Evolutionary conservation across 2,329 filamentous ascomycete genomes (phyloP).

Genomic region (Tolypocladium guangdongense): DNA sequence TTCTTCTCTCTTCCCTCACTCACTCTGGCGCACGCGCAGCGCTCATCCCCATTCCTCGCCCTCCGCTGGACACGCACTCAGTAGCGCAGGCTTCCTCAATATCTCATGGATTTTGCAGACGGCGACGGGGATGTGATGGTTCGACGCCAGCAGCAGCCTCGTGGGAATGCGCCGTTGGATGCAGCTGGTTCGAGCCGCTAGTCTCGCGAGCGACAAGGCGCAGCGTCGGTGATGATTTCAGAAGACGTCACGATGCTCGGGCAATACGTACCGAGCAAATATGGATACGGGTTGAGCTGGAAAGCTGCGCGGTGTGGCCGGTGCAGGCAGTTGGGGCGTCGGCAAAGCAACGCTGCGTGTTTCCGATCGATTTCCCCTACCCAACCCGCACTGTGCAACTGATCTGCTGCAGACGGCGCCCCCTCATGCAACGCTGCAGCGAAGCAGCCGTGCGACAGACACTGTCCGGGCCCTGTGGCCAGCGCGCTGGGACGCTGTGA

Average conservation of each 20-base stretch:
- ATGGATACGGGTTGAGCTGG: background rate
- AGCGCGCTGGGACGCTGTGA: too few species aligned
- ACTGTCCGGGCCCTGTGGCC: background rate
- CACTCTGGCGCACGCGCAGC: background rate
- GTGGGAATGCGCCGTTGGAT: background rate
- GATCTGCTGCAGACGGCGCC: background rate
- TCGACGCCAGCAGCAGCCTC: too few species aligned
- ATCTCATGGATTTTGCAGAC: background rate
- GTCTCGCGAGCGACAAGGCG: background rate
- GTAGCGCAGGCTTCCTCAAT: background rate
- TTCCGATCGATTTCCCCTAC: constrained; percentile 1
- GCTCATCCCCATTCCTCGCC: background rate
- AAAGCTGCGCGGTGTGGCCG: too few species aligned
- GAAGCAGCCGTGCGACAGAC: constrained; percentile 1
- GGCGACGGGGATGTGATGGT: background rate
- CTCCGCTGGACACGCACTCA: background rate
- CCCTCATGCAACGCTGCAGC: too few species aligned
- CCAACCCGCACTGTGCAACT: constrained; percentile 2
- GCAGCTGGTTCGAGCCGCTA: background rate
- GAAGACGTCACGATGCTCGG: background rate
- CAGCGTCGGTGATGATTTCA: background rate
- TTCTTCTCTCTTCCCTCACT: background rate
- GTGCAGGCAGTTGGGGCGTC: constrained; percentile 3
- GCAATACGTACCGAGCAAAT: background rate
- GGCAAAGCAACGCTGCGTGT: background rate